Base-by-base conservation (phyloP, 495 filamentous ascomycete genomes). In the Penicillium diatomitis region DNA sequence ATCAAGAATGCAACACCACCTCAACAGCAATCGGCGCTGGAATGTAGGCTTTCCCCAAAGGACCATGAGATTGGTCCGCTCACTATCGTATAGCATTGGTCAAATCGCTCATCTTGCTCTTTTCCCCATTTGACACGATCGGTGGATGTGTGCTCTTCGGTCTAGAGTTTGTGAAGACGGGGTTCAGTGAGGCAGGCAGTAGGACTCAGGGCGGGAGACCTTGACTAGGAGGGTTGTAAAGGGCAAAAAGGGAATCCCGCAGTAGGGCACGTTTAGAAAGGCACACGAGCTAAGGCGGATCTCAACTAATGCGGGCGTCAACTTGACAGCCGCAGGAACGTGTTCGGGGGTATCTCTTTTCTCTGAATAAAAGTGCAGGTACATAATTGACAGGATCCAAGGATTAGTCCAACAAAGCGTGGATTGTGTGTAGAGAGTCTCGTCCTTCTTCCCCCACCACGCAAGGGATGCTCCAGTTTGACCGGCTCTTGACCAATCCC, bases 281-380 rank as follows among this genome's bases (percentile, higher is more conserved):
- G 61, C 62, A 62, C 54, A 35, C 36, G 48, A 47, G 44, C 62
- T 20, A 31, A 36, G 8, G 41, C 31, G 41, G 41, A 57, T 62
- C 43, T 45, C 38, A 48, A 56, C 63, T 62, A 20, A 20, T 20
- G 65, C 60, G 65, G 51, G 51, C 54, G 9, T 50, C 52, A 35
- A 52, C 40, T 52, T 69, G 64, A 68, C 67, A 67, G 65, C 60
- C 44, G 55, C 62, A 63, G 57, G 67, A 71, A 71, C 67, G 66
- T 69, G 67, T 67, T 60, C 51, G 60, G 60, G 47, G 60, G 60
- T 63, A 63, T 63, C 60, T 63, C 50, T 61, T 50, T 47, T 55
- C 28, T 44, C 56, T 52, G 31, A 28, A 20, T 20, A 20, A 30
- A 37, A 46, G 48, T 40, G 47, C 48, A 55, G 50, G 51, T 51